phyloP scores from a whole-genome alignment of 176 grass and related monocot genomes.

The Phragmites australis region DNA sequence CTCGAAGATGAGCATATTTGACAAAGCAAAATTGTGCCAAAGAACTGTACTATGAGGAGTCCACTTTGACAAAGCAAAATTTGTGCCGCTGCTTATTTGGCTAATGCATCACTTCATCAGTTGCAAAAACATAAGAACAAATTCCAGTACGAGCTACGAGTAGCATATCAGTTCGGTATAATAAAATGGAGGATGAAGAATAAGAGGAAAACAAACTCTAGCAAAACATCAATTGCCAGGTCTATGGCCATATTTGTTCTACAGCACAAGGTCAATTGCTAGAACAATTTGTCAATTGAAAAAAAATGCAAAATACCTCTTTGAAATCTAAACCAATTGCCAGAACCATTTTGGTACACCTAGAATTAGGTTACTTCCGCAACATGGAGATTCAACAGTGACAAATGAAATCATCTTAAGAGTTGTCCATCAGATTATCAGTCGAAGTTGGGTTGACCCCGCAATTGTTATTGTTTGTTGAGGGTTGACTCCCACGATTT shows the following conservation, averaged over 20 bases:
- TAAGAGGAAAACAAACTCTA: neutral
- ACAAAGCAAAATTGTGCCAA: too few relatives aligned
- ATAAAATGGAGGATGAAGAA: neutral
- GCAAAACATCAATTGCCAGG: neutral
- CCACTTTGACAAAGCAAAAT: too few relatives aligned
- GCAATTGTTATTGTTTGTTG: neutral
- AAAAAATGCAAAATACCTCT: neutral
- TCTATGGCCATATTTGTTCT: neutral
- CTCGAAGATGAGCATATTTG: too few relatives aligned
- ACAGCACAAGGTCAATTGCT: slow-evolving; percentile 15
- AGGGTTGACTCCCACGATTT: slow-evolving; percentile 21
- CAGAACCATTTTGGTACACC: neutral
- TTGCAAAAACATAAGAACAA: neutral
- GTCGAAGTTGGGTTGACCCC: slow-evolving; percentile 6
- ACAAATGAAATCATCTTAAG: slow-evolving; percentile 43
- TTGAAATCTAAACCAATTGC: slow-evolving; percentile 16
- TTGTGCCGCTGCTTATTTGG: neutral
- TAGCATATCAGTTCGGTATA: neutral
- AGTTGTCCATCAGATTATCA: slow-evolving; percentile 64
- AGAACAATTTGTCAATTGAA: slow-evolving; percentile 29
- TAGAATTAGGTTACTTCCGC: slow-evolving; percentile 14
- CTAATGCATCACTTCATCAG: too few relatives aligned
- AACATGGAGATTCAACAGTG: neutral
- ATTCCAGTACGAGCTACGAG: neutral
- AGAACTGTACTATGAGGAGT: too few relatives aligned